phyloP scores from a whole-genome alignment of 371 early-diverging fungal genomes.

The Mortierella sp. region DNA sequence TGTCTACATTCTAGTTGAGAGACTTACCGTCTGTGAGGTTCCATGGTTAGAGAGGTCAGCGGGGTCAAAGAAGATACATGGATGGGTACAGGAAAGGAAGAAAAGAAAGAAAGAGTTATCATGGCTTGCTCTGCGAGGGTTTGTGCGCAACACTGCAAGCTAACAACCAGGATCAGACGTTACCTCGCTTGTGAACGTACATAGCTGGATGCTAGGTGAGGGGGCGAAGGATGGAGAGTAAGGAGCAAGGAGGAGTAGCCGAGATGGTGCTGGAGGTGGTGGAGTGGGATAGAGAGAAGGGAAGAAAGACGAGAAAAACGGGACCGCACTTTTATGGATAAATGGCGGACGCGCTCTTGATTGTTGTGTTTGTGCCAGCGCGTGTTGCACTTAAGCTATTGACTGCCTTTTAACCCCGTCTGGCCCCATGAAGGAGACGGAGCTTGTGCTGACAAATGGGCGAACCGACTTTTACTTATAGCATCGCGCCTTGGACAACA shows the following conservation, averaged over 20 bases:
- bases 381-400: slow-evolving; percentile 9
- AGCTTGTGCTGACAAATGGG: too few species aligned
- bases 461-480: too few species aligned
- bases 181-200: slow-evolving; percentile 85
- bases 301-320: slow-evolving; percentile 2
- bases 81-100: not conserved
- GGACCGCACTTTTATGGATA: slow-evolving; percentile 1
- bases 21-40: slow-evolving; percentile 10
- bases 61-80: too few species aligned
- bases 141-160: not conserved
- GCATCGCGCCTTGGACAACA: too few species aligned
- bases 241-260: not conserved
- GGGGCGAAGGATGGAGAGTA: not conserved
- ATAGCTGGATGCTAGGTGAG: slow-evolving; percentile 42
- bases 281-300: slow-evolving; percentile 3
- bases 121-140: not conserved
- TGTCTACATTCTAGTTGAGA: not conserved
- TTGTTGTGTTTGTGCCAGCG: not conserved
- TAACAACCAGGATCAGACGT: not conserved
- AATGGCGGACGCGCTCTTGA: slow-evolving; percentile 4
- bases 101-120: not conserved
- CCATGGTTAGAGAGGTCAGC: too few species aligned
- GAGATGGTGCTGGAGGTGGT: not conserved
- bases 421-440: too few species aligned
- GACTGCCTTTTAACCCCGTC: not conserved